Evolutionary conservation across 805 yeast species (phyloP).

Genomic region (Candida loeiensis): DNA sequence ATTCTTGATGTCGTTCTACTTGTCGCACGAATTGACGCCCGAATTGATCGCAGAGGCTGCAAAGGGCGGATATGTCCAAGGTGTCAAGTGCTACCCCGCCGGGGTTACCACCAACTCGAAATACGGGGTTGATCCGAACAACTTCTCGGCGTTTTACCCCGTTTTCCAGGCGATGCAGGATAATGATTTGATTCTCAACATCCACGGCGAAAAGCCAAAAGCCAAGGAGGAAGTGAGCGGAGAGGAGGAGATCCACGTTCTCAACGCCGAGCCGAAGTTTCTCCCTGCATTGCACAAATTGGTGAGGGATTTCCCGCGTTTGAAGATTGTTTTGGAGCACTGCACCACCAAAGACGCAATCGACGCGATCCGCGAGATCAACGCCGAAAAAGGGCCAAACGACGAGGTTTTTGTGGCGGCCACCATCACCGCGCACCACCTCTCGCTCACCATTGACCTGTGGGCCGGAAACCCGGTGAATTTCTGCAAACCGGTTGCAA

Average conservation of each 20-base stretch:
- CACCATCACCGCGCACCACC: slow-evolving; percentile 93
- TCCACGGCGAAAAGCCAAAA: slow-evolving; percentile 93
- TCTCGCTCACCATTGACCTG: slow-evolving; percentile 80
- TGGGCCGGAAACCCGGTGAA: slow-evolving; percentile 97
- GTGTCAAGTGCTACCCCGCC: slow-evolving; percentile 97
- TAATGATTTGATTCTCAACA: slow-evolving; percentile 70
- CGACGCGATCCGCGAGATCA: slow-evolving; percentile 67
- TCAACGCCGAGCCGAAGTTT: slow-evolving; percentile 91
- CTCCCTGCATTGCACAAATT: slow-evolving; percentile 82
- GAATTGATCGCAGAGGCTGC: slow-evolving; percentile 82
- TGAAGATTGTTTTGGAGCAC: slow-evolving; percentile 87
- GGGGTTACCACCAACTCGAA: slow-evolving; percentile 98
- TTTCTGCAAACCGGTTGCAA: slow-evolving; percentile 97
- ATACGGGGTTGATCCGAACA: slow-evolving; percentile 91
- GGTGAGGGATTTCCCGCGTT: slow-evolving; percentile 77
- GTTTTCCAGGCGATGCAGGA: slow-evolving; percentile 85
- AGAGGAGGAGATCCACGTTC: slow-evolving; percentile 69
- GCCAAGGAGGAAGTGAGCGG: slow-evolving; percentile 27
- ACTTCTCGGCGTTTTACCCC: slow-evolving; percentile 84
- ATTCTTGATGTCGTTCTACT: slow-evolving; percentile 86
- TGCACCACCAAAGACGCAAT: slow-evolving; percentile 91
- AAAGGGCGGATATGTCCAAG: slow-evolving; percentile 60
- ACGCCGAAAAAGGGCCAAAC: slow-evolving; percentile 29
- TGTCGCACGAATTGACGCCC: slow-evolving; percentile 77
- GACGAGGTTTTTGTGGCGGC: slow-evolving; percentile 68